Base-by-base conservation (phyloP, 2,329 filamentous ascomycete genomes). In the Venturia effusa region DNA sequence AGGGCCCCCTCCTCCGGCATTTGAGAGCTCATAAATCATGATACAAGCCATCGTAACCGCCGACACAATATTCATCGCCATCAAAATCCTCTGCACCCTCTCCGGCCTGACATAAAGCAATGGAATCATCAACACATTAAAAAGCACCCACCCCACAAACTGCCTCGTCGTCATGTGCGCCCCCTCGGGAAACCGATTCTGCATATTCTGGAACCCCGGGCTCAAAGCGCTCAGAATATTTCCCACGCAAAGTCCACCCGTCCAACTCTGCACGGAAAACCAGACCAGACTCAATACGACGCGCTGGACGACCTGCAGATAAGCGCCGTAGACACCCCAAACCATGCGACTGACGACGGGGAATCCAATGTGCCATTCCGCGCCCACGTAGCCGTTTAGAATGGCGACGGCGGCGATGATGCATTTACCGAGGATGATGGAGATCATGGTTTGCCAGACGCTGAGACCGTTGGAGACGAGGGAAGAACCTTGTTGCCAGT, bases 361-460 rank as follows among this genome's bases (percentile, higher is more conserved):
- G 51, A 78, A 80, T 8, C 76, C 76, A 41, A 79, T 76, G 65
- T 79, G 76, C 68, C 75, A 78, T 37, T 77, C 70, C 22, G 70
- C 59, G 19, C 72, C 71, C 55, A 72, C 71, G 64, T 76, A 70
- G 61, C 37, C 37, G 45, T 74, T 75, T 43, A 71, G 65, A 51
- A 75, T 72, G 13, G 74, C 72, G 37, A 77, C 70, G 30, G 70
- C 54, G 19, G 72, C 71, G 59, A 71, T 71, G 64, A 77, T 70
- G 61, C 73, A 66, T 67, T 79, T 76, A 11, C 74, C 77, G 40
- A 78, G 66, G 67, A 79, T 70, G 62, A 73, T 73, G 48, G 73
- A 72, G 48, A 77, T 70, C 51, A 77, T 69, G 3, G 74, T 71
- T 66, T 78, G 75, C 76, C 76, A 78, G 11, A 76, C 75, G 7